Base-by-base conservation (phyloP, 1,139 yeast species). In the Citeromyces hawaiiensis region DNA sequence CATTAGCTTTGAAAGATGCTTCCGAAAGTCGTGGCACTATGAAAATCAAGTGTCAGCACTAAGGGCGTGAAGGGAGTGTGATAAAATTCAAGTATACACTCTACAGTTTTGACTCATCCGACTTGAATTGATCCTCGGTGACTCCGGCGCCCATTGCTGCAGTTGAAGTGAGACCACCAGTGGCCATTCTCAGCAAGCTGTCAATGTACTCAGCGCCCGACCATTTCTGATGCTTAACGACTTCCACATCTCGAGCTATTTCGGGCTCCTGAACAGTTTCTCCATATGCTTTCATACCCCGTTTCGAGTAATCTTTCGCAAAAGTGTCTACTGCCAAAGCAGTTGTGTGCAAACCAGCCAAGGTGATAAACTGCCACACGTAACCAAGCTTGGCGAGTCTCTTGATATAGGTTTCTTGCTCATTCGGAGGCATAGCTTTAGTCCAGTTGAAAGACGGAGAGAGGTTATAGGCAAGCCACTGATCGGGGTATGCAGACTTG, bases 141-240 rank as follows among this genome's bases (percentile, higher is more conserved):
- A 88, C 97, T 69, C 97, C 97, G 47, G 81, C 82, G 58, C 97
- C 97, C 97, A 88, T 88, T 43, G 97, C 97, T 49, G 96, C 94
- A 41, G 97, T 91, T 19, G 95, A 82, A 41, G 91, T 71, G 44
- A 88, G 83, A 66, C 98, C 98, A 55, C 97, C 97, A 44, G 93
- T 80, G 38, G 87, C 93, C 68, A 87, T 71, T 63, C 80, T 86
- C 62, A 88, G 77, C 54, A 88, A 70, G 46, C 86, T 82, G 62
- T 88, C 98, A 58, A 91, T 82, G 68, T 87, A 91, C 63, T 85
- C 95, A 35, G 98, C 98, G 59, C 98, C 98, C 38, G 96, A 86
- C 98, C 98, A 88, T 64, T 88, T 86, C 66, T 88, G 98, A 66
- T 88, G 98, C 71, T 87, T 88, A 48, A 88, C 94, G 45, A 88